phyloP scores from a whole-genome alignment of 148 eudicot genomes.

The Rhododendron ovatum region DNA sequence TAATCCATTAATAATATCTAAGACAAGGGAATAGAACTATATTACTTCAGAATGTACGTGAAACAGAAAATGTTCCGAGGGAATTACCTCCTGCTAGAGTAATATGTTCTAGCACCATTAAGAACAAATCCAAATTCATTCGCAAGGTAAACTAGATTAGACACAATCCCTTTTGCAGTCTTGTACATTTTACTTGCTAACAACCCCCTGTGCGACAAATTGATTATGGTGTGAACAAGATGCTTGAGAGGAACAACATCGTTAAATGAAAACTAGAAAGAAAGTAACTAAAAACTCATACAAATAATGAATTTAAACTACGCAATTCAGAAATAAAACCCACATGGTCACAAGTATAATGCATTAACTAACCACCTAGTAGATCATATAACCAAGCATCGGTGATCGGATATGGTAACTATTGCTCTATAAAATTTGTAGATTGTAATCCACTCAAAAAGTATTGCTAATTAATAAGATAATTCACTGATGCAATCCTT shows the following conservation, averaged over 20 bases:
- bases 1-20: constrained; percentile 2
- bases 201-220: constrained; percentile 63
- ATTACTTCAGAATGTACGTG: not conserved
- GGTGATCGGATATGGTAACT: not conserved
- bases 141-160: constrained; percentile 68
- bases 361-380: not conserved
- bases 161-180: constrained; percentile 85
- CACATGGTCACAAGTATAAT: not conserved
- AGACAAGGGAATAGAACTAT: not conserved
- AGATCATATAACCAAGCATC: not conserved
- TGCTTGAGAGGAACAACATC: not conserved
- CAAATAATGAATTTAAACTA: not conserved
- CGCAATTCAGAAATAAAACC: not conserved
- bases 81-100: constrained; percentile 76
- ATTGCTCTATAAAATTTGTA: not conserved
- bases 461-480: not conserved
- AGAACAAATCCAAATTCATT: constrained; percentile 75
- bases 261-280: not conserved
- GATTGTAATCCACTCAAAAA: not conserved
- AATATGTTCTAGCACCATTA: constrained; percentile 90
- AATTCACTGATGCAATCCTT: not conserved
- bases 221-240: not conserved
- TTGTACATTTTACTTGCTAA: constrained; percentile 81
- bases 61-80: not conserved
- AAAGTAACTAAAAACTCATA: not conserved